Base-by-base conservation (phyloP, 768 basidiomycete genomes). In the Kwoniella botswanensis region DNA sequence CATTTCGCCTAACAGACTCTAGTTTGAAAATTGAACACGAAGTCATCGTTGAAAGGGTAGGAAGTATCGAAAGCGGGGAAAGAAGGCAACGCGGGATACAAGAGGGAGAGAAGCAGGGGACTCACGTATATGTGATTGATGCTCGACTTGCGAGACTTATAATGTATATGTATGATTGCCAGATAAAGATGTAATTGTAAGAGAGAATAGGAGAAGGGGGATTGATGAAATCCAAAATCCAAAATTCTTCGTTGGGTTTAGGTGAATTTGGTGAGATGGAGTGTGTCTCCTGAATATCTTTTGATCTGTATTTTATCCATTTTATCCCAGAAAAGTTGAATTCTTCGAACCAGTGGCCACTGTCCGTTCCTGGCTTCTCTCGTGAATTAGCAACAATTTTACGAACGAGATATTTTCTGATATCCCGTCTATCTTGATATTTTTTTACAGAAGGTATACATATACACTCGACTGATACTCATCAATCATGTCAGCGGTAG, bases 1-100 rank as follows among this genome's bases (percentile, higher is more conserved):
- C 78, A 61, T 71, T 81, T 79, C 71, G 78, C 76, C 80, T 81
- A 76, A 81, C 78, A 81, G 80, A 81, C 80, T 81, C 80, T 81
- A 81, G 80, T 81, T 81, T 81, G 80, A 81, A 76, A 59, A 74
- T 74, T 71, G 76, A 75, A 79, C 80, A 81, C 80, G 71, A 71
- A 71, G 75, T 81, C 80, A 81, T 81, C 80, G 72, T 64, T 50
- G 56, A 42, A 64, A 44, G 62, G 46, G 58, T 22, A 54, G 56
- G 71, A n/a, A 42, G 63, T 55, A 70, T 35, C 35, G 44, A 53
- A 60, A 50, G 54, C 43, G 35, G 26, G 12, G 57, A 21, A 52
- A 46, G 35, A 55, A 42, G 57, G 9, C 50, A 24, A 53, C 15
- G 22, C 46, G 10, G 46, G 46, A 11, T 50, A 13, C 6, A 35